A percentile compares a stretch with the other conserved stretches of the same genome.
Evolutionary conservation across 352 stramenopile species (phyloP).

Genomic region (Phytopythium cucurbitacearum): DNA sequence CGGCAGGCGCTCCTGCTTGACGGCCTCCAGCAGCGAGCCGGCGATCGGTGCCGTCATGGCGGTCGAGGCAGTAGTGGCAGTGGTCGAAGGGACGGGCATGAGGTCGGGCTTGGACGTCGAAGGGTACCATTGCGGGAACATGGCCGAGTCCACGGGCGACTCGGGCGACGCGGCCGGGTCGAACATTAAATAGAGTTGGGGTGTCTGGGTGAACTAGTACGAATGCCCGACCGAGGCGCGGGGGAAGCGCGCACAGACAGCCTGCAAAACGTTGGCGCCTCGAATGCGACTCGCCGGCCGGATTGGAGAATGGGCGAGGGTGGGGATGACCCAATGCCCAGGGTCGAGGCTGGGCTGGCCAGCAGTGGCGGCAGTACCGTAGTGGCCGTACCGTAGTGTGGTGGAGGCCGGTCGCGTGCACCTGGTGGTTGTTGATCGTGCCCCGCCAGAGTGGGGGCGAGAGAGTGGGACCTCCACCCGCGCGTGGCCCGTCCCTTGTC

Average conservation of each 20-base stretch:
- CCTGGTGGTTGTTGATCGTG: no score
- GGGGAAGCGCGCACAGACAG: neutral
- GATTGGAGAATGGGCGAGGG: conserved; percentile 32
- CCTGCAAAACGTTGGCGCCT: conserved; percentile 24
- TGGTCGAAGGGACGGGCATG: no score
- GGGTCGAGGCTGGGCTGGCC: neutral
- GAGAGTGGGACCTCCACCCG: neutral
- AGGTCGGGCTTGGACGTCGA: conserved; percentile 12
- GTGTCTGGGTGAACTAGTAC: conserved; percentile 13
- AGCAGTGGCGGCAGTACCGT: neutral
- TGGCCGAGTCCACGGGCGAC: conserved; percentile 70
- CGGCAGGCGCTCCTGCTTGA: conserved; percentile 16
- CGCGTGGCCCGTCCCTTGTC: conserved; percentile 1
- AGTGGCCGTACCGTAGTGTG: no score
- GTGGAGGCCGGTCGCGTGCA: no score
- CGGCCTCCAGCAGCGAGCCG: neutral
- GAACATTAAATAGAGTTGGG: conserved; percentile 13
- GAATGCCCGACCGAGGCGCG: conserved; percentile 19
- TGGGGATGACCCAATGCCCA: neutral
- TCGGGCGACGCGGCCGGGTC: conserved; percentile 30
- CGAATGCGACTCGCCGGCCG: conserved; percentile 34
- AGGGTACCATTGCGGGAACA: conserved; percentile 62
- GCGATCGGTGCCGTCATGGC: conserved; percentile 4
- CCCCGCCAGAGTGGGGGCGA: neutral
- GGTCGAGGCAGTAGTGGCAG: conserved; percentile 16